A percentile compares a stretch with the other conserved stretches of the same genome.
phyloP scores from a whole-genome alignment of 2,329 filamentous ascomycete genomes.

The Cryphonectria radicalis region DNA sequence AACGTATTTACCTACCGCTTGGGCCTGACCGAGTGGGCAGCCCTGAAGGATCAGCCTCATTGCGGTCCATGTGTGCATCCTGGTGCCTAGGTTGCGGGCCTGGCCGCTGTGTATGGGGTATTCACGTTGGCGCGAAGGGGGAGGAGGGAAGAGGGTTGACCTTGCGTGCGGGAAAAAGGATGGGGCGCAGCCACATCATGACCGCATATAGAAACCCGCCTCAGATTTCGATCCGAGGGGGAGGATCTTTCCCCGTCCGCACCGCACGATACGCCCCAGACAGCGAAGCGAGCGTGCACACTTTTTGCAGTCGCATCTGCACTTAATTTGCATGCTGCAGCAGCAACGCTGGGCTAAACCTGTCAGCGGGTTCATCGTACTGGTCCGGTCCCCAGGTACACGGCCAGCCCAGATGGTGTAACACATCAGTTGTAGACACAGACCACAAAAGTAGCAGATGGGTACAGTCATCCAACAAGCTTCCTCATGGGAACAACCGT shows the following conservation, averaged over 20 bases:
- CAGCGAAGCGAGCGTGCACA: background rate
- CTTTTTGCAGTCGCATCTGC: background rate
- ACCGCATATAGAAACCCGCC: slow-evolving; percentile 22
- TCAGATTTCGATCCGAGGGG: slow-evolving; percentile 20
- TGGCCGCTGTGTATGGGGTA: slow-evolving; percentile 17
- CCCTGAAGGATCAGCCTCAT: slow-evolving; percentile 29
- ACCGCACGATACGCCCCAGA: background rate
- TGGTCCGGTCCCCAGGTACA: background rate
- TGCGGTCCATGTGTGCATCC: slow-evolving; percentile 26
- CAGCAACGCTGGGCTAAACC: background rate
- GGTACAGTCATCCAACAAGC: slow-evolving; percentile 9
- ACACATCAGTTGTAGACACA: background rate
- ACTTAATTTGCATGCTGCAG: background rate
- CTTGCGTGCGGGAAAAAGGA: slow-evolving; percentile 13
- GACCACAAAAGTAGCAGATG: background rate
- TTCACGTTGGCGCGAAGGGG: slow-evolving; percentile 4
- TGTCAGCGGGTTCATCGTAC: slow-evolving; percentile 2
- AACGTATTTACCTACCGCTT: slow-evolving; percentile 6
- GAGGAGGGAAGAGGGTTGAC: background rate
- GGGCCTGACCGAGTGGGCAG: slow-evolving; percentile 20
- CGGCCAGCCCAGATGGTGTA: slow-evolving; percentile 5
- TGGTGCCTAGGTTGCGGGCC: slow-evolving; percentile 26
- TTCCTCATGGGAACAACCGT: background rate
- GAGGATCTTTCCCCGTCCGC: background rate
- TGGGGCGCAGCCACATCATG: slow-evolving; percentile 26